phyloP scores from a whole-genome alignment of 2,329 filamentous ascomycete species.

The Alternaria brassicae region DNA sequence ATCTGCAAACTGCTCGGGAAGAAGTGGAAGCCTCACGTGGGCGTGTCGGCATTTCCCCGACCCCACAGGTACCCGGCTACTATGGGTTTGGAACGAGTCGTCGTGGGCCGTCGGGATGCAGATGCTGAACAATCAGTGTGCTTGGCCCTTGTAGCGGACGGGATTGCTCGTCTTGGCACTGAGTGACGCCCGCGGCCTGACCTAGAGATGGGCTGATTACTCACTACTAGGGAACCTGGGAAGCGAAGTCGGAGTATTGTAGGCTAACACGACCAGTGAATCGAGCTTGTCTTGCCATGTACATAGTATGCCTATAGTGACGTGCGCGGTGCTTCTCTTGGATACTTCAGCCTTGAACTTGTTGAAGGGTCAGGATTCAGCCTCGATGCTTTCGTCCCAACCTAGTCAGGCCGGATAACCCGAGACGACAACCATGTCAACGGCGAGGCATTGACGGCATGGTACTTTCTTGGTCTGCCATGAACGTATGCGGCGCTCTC shows the following conservation, averaged over 20 bases:
- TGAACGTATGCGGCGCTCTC: too few relatives aligned
- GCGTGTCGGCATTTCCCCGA: constrained; percentile 24
- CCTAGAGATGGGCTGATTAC: not conserved
- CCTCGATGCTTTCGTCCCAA: not conserved
- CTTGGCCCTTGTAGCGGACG: constrained; percentile 1
- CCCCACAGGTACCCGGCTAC: constrained; percentile 10
- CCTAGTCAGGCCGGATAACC: not conserved
- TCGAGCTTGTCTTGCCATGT: not conserved
- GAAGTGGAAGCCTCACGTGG: constrained; percentile 25
- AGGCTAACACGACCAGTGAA: not conserved
- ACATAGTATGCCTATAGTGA: too few relatives aligned
- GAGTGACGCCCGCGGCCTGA: not conserved
- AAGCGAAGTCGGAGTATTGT: constrained; percentile 1
- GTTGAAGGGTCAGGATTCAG: not conserved
- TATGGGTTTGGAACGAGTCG: constrained; percentile 16
- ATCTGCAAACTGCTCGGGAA: not conserved
- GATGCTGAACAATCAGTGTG: constrained; percentile 26
- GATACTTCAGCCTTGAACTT: not conserved
- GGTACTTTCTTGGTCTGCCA: too few relatives aligned
- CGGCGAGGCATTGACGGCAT: not conserved
- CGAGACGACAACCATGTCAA: not conserved
- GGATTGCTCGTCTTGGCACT: not conserved
- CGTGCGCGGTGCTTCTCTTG: not conserved
- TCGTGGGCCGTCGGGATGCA: constrained; percentile 16
- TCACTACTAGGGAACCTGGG: not conserved